Percentiles rank a stretch among this genome's conserved stretches.
Evolutionary conservation across 2,329 filamentous ascomycete species (phyloP).

Genomic region (Sphaerostilbella broomeana): DNA sequence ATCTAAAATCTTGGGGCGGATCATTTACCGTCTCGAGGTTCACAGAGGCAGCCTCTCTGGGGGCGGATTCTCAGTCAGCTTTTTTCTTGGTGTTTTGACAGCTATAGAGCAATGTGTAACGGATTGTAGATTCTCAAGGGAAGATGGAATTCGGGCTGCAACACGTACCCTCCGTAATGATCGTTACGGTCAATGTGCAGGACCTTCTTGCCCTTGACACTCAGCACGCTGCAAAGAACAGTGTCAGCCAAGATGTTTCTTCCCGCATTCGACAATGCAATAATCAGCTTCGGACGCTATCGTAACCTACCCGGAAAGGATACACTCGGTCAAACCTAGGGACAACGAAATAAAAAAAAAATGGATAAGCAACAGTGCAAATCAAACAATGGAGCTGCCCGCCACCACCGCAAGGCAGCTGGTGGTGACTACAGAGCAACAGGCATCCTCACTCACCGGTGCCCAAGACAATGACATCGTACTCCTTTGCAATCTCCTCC

Average conservation of each 20-base stretch:
- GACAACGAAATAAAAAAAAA: slow-evolving; percentile 4
- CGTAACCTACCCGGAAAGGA: slow-evolving; percentile 78
- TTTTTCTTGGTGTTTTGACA: too few relatives aligned
- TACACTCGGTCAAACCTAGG: slow-evolving; percentile 95
- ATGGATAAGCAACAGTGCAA: background rate
- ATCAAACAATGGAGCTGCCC: background rate
- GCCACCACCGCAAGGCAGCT: background rate
- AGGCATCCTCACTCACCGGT: slow-evolving; percentile 60
- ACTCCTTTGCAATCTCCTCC: slow-evolving; percentile 97
- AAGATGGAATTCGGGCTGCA: background rate
- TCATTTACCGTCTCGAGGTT: slow-evolving; percentile 82
- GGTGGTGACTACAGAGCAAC: background rate
- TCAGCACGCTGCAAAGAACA: slow-evolving; percentile 59
- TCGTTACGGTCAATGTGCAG: slow-evolving; percentile 98
- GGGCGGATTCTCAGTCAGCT: slow-evolving; percentile 23
- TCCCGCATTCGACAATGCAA: too few relatives aligned
- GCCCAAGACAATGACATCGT: slow-evolving; percentile 97
- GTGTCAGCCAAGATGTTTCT: slow-evolving; percentile 13
- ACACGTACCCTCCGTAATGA: slow-evolving; percentile 88
- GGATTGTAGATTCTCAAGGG: background rate
- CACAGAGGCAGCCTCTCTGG: slow-evolving; percentile 81
- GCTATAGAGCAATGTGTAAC: too few relatives aligned
- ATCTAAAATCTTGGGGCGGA: slow-evolving; percentile 2
- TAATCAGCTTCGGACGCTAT: background rate
- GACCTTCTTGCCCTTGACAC: slow-evolving; percentile 98